These are phyloP conservation scores for Salmacisia buchloeana DNA, from an alignment of 1,284 basidiomycete species.

Conservation along the genomic window DNA sequence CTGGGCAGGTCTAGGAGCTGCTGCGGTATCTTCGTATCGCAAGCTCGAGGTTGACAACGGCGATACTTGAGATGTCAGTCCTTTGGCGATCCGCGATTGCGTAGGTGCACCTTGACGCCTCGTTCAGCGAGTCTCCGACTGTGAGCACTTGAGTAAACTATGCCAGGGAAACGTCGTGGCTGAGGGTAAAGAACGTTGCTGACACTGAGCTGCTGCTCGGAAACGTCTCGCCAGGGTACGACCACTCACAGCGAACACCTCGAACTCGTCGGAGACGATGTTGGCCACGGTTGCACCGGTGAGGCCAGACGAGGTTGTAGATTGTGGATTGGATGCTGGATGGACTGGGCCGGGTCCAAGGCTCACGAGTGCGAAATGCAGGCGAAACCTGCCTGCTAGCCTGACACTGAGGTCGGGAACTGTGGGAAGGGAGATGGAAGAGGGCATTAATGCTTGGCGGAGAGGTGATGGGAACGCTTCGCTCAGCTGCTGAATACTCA, in stretches of 20 bases:
- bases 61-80: not conserved
- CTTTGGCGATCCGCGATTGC: not conserved
- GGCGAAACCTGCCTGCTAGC: conserved; percentile 24
- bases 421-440: not conserved
- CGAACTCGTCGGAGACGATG: conserved; percentile 21
- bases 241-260: conserved; percentile 21
- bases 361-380: conserved; percentile 25
- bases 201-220: not conserved
- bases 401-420: conserved; percentile 31
- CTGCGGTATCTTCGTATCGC: no score
- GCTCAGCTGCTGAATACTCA: not conserved
- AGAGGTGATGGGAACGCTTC: not conserved
- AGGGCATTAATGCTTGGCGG: no score
- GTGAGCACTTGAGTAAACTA: not conserved
- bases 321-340: not conserved
- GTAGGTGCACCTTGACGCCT: conserved; percentile 7
- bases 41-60: not conserved
- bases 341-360: conserved; percentile 4
- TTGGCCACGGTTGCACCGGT: conserved; percentile 21
- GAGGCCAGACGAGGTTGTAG: not conserved
- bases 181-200: not conserved
- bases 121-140: not conserved
- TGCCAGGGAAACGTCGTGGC: conserved; percentile 1
- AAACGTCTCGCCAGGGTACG: not conserved
- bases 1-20: no score